A percentile compares a stretch with the other conserved stretches of the same genome.
Evolutionary conservation across 345 rosid species (phyloP).

Genomic region (Noccaea caerulescens): DNA sequence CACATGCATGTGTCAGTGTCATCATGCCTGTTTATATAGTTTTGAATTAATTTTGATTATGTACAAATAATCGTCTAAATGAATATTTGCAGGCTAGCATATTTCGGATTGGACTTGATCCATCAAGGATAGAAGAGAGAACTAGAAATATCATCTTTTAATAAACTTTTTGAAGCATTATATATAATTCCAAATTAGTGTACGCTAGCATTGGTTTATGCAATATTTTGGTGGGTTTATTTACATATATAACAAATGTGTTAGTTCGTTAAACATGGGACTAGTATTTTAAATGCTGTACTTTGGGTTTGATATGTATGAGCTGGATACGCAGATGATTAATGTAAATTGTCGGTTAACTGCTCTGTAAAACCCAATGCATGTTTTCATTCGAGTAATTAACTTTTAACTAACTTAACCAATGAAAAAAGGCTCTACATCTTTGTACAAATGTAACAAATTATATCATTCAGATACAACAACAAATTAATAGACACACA

Average conservation of each 20-base stretch:
- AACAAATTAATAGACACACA: too few relatives aligned
- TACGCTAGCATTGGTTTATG: background rate
- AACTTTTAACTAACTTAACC: too few relatives aligned
- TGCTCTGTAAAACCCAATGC: background rate
- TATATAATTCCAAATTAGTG: background rate
- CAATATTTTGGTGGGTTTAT: background rate
- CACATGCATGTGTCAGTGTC: background rate
- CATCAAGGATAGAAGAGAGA: conserved; percentile 35
- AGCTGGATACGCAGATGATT: background rate
- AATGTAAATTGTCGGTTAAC: background rate
- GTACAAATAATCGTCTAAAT: background rate
- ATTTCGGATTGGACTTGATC: conserved; percentile 36
- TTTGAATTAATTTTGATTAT: background rate
- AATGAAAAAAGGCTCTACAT: too few relatives aligned
- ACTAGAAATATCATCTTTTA: conserved; percentile 21
- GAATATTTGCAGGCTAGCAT: conserved; percentile 37
- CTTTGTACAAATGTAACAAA: too few relatives aligned
- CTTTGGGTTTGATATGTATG: background rate
- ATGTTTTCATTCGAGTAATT: background rate
- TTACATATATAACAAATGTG: background rate
- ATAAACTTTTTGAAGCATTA: background rate
- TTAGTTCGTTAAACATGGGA: background rate
- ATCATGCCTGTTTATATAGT: background rate
- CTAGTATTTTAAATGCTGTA: background rate
- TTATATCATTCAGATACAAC: too few relatives aligned